phyloP scores from a whole-genome alignment of 805 yeast genomes.

The Yarrowia sp. region DNA sequence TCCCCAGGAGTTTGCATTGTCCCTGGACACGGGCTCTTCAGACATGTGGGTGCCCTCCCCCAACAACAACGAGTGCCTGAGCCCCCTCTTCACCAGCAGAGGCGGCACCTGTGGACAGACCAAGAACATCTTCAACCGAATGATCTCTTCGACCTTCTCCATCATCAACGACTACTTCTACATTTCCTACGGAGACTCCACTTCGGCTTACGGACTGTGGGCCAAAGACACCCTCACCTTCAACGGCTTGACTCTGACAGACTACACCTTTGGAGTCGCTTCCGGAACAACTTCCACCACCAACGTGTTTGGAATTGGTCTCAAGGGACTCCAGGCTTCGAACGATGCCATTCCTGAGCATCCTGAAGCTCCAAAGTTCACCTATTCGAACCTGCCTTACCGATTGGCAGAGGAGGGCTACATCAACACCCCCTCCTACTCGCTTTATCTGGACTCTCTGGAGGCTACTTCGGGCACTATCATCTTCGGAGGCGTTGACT shows the following conservation, averaged over 20 bases:
- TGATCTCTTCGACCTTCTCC: slow-evolving; percentile 30
- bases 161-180: slow-evolving; percentile 29
- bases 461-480: slow-evolving; percentile 39
- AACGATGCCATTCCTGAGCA: slow-evolving; percentile 27
- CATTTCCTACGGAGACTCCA: slow-evolving; percentile 40
- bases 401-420: slow-evolving; percentile 40
- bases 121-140: background rate
- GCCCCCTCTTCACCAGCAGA: background rate
- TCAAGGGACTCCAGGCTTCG: slow-evolving; percentile 37
- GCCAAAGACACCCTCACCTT: slow-evolving; percentile 58
- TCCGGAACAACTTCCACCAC: slow-evolving; percentile 43
- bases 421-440: slow-evolving; percentile 44
- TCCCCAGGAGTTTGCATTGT: slow-evolving; percentile 49
- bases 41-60: slow-evolving; percentile 55
- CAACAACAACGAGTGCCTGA: background rate
- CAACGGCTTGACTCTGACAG: slow-evolving; percentile 49
- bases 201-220: slow-evolving; percentile 48
- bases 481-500: slow-evolving; percentile 46
- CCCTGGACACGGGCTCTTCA: slow-evolving; percentile 69
- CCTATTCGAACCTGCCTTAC: slow-evolving; percentile 34
- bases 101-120: background rate
- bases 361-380: background rate
- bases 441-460: slow-evolving; percentile 42
- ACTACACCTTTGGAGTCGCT: slow-evolving; percentile 50
- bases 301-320: slow-evolving; percentile 40